These are phyloP conservation scores for Trichoderma virens DNA, from an alignment of 495 filamentous ascomycete species.

Conservation along the genomic window DNA sequence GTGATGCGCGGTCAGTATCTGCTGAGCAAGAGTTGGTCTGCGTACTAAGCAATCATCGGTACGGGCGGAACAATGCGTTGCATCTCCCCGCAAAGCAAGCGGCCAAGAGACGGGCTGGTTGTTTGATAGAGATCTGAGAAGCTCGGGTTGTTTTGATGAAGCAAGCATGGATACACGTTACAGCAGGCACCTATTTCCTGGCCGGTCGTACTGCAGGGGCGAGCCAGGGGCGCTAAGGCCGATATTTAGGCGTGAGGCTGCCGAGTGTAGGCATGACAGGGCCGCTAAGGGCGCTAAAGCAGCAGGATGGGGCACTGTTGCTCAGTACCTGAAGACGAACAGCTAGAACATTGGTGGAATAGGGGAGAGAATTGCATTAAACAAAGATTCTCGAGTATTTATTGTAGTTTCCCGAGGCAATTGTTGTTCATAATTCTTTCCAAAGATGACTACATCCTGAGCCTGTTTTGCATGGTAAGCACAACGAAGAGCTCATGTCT, in stretches of 20 bases:
- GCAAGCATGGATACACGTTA: not conserved
- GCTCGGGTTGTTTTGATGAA: not conserved
- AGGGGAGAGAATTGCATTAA: too few species aligned
- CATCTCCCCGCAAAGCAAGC: not conserved
- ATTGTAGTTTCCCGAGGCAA: too few species aligned
- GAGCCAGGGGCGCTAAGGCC: not conserved
- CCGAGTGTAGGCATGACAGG: not conserved
- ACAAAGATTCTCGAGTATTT: too few species aligned
- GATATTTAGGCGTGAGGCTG: slow-evolving; percentile 2
- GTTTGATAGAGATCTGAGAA: not conserved
- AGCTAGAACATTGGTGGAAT: too few species aligned
- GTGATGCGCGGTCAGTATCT: not conserved
- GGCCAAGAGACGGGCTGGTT: not conserved
- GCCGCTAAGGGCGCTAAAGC: not conserved
- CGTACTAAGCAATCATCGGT: not conserved
- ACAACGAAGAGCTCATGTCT: too few species aligned
- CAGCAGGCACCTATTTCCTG: not conserved
- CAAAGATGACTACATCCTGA: too few species aligned
- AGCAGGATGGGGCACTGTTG: too few species aligned
- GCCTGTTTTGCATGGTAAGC: too few species aligned
- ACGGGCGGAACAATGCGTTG: not conserved
- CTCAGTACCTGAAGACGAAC: too few species aligned
- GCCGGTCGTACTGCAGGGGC: not conserved
- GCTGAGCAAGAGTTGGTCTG: not conserved
- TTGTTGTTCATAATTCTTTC: too few species aligned